These are phyloP conservation scores for Volvariella surrecta DNA, from an alignment of 1,284 basidiomycete genomes.

Conservation along the genomic window DNA sequence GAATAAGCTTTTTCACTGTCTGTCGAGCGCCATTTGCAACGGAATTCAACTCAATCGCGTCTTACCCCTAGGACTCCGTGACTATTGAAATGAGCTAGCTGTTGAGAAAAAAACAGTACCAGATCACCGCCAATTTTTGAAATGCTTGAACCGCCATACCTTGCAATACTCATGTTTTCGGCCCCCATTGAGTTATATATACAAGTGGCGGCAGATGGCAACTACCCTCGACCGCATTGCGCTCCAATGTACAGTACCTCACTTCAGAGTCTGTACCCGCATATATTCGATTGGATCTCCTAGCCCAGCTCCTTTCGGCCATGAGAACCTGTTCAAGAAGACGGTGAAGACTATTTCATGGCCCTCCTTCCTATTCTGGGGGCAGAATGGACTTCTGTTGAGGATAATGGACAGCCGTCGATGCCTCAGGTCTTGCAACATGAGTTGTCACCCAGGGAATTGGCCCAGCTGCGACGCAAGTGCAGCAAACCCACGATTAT, in stretches of 20 bases:
- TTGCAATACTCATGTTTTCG: constrained; percentile 56
- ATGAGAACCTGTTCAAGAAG: constrained; percentile 53
- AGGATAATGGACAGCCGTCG: constrained; percentile 67
- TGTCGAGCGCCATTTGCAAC: constrained; percentile 43
- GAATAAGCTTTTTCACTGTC: constrained; percentile 45
- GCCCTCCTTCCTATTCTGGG: constrained; percentile 72
- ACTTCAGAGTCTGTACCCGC: constrained; percentile 66
- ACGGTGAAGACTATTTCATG: constrained; percentile 68
- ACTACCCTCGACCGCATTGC: constrained; percentile 45
- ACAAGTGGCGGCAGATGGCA: constrained; percentile 42
- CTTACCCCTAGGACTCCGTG: constrained; percentile 73
- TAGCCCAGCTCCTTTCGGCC: constrained; percentile 52
- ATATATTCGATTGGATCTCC: constrained; percentile 81
- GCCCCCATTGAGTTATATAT: constrained; percentile 64
- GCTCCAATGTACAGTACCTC: constrained; percentile 77
- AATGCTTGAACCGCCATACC: constrained; percentile 30
- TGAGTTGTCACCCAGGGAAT: constrained; percentile 39
- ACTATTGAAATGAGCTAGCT: constrained; percentile 78
- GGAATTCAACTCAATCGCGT: constrained; percentile 69
- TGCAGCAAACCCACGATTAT: not conserved
- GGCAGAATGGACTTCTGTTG: constrained; percentile 53
- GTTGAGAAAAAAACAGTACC: constrained; percentile 61
- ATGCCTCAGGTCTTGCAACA: constrained; percentile 56
- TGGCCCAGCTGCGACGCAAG: not conserved
- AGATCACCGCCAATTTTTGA: constrained; percentile 62